These are phyloP conservation scores for Rhizopogon sp. DNA, from an alignment of 768 basidiomycete species.

Conservation along the genomic window DNA sequence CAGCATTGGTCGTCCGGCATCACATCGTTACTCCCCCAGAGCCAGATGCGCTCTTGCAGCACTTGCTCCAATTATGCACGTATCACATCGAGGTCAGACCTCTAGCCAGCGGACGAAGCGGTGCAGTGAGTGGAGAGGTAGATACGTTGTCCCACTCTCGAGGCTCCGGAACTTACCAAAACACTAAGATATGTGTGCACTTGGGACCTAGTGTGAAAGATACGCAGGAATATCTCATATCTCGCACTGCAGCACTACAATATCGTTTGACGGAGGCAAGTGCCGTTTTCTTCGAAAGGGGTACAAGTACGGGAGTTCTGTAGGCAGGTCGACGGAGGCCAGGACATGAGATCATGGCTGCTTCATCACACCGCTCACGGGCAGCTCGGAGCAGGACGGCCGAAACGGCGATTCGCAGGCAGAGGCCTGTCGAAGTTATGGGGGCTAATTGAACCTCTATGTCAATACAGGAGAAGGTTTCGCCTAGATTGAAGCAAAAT, in stretches of 20 bases:
- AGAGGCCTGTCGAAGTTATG: neutral
- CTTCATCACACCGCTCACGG: neutral
- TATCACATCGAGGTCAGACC: conserved; percentile 72
- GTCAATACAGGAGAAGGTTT: neutral
- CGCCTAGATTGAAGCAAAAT: neutral
- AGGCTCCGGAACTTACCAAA: neutral
- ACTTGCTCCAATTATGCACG: conserved; percentile 55
- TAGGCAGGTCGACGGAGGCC: conserved; percentile 20
- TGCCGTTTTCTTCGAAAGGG: conserved; percentile 67
- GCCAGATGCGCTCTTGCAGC: conserved; percentile 55
- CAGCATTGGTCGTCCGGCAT: conserved; percentile 59
- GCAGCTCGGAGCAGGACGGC: neutral
- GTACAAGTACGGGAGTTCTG: conserved; percentile 62
- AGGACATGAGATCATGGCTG: neutral
- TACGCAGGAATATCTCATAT: conserved; percentile 33
- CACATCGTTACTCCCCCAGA: conserved; percentile 52
- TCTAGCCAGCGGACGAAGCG: conserved; percentile 70
- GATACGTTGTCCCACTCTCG: conserved; percentile 7
- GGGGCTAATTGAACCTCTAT: neutral
- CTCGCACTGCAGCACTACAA: conserved; percentile 56
- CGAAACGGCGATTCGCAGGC: neutral
- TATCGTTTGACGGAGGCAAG: conserved; percentile 67
- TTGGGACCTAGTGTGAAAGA: conserved; percentile 38
- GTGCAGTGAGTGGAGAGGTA: conserved; percentile 76
- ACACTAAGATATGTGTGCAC: conserved; percentile 57